These are phyloP conservation scores for Calonectria hawksworthii DNA, from an alignment of 2,329 filamentous ascomycete genomes.

Conservation along the genomic window DNA sequence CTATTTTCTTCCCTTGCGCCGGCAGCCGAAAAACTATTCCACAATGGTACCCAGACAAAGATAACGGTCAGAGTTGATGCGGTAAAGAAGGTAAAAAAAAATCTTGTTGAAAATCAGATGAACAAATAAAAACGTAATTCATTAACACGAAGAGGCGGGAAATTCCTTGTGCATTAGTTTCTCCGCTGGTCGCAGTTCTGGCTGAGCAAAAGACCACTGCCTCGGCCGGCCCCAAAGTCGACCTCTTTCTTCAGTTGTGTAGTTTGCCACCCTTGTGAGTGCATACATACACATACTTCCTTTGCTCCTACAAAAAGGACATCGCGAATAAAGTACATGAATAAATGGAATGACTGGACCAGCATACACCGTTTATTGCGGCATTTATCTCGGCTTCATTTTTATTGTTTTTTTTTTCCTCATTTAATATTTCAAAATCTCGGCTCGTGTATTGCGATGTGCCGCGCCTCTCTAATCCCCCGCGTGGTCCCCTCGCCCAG, in stretches of 20 bases:
- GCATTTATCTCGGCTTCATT: neutral
- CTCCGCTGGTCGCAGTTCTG: neutral
- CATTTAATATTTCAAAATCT: neutral
- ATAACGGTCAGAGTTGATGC: neutral
- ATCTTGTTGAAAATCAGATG: neutral
- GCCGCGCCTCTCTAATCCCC: neutral
- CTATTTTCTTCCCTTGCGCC: neutral
- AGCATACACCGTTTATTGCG: neutral
- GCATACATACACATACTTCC: neutral
- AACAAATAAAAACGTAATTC: neutral
- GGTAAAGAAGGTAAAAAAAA: neutral
- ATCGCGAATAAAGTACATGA: neutral
- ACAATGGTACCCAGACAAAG: neutral
- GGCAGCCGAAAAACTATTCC: slow-evolving; percentile 2
- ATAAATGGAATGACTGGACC: neutral
- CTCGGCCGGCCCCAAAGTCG: neutral
- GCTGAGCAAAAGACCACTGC: neutral
- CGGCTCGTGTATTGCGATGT: neutral
- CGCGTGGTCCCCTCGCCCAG: neutral
- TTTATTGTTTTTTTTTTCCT: neutral
- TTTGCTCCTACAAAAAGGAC: neutral
- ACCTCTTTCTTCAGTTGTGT: neutral
- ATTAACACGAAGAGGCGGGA: neutral
- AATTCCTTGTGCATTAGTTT: neutral
- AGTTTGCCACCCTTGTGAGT: neutral